Conservation (phyloP, 495 filamentous ascomycete genomes). For the Tuber aestivum region DNA sequence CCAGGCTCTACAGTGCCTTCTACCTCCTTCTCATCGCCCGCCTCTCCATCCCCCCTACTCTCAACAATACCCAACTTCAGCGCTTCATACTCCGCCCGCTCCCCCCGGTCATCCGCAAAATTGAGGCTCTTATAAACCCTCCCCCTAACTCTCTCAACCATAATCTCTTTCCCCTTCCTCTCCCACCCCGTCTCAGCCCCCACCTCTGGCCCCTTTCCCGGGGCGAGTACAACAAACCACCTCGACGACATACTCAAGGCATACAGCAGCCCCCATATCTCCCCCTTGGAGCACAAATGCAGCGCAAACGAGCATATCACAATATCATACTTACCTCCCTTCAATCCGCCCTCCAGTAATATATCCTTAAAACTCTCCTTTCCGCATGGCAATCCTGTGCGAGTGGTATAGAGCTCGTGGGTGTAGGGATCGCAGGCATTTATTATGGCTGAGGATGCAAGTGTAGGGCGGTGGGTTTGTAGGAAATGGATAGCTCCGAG, state of each 20-base stretch:
- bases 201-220: conserved; percentile 35
- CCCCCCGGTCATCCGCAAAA: conserved; percentile 25
- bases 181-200: conserved; percentile 37
- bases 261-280: conserved; percentile 32
- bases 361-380: conserved; percentile 31
- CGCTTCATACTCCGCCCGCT: background rate
- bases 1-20: background rate
- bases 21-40: background rate
- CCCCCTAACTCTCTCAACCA: conserved; percentile 33
- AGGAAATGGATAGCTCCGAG: conserved; percentile 25
- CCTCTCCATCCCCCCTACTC: background rate
- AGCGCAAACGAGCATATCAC: conserved; percentile 33
- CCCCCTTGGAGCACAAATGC: conserved; percentile 27
- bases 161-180: conserved; percentile 27
- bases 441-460: conserved; percentile 7
- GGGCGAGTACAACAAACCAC: conserved; percentile 36
- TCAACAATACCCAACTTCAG: background rate
- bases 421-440: conserved; percentile 33
- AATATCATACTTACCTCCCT: conserved; percentile 21
- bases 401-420: conserved; percentile 24
- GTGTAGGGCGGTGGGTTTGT: conserved; percentile 6
- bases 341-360: conserved; percentile 18
- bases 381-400: conserved; percentile 28
- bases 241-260: conserved; percentile 20
- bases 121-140: conserved; percentile 35